Evolutionary conservation across 2,329 filamentous ascomycete species (phyloP), one percentile per base, ranked within the genome.

Genomic region (Ambrosiella xylebori): DNA sequence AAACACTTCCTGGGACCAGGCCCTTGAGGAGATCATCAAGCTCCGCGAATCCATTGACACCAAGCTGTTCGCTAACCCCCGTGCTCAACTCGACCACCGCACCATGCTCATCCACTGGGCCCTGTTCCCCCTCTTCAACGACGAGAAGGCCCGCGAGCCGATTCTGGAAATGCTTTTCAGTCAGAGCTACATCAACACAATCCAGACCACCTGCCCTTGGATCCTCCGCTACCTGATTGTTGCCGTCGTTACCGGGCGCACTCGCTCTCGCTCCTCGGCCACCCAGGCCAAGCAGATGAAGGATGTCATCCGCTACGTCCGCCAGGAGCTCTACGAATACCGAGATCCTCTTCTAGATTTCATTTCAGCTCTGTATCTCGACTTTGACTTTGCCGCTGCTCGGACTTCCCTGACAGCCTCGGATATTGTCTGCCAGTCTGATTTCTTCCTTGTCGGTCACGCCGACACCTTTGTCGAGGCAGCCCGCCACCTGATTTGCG

Each of bases 81-180:
- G 96, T 63, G 90, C 87, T 61, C 93, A 98, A 76, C 85, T 98
- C 62, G 85, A 91, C 71, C 91, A 96, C 78, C 88, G 93, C 69
- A 94, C 90, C 60, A 95, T 91, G 88, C 78, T 98, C 67, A 86
- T 95, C 66, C 93, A 98, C 85, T 98, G 93, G 90, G 84, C 88
- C 51, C 84, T 98, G 62, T 98, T 97, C 81, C 91, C 93, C 62
- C 90, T 96, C 75, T 98, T 97, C 81, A 97, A 98, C 82, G 85
- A 88, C 75, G 91, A 97, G 67, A 79, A 82, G 64, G 88, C 88
- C 60, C 88, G 91, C 67, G 93, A 98, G 69, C 81, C 82, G 65
- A 80, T 98, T 66, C 88, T 93, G 68, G 93, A 98, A 66, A 83
- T 97, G 70, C 93, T 96, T 79, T 97, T 98, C 81, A 94, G 86